Conservation (phyloP, 75 land plant genomes). For the Pinus albicaulis region DNA sequence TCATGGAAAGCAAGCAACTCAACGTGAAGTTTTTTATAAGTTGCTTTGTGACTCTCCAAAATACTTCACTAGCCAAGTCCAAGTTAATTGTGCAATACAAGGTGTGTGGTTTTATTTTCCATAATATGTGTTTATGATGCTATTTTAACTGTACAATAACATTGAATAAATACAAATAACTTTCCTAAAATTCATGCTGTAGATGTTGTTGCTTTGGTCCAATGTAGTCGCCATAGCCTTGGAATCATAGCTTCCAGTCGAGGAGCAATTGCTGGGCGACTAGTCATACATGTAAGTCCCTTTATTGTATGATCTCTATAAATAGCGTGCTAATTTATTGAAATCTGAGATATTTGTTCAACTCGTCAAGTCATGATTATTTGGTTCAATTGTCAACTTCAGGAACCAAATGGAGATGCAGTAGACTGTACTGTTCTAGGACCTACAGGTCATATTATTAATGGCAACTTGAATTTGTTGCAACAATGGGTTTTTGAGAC, state of each 20-base stretch:
- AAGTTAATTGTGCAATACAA: conserved; percentile 82
- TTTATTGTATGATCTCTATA: neutral
- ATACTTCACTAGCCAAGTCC: conserved; percentile 58
- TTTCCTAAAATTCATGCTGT: conserved; percentile 10
- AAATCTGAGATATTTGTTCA: neutral
- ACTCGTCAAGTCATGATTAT: neutral
- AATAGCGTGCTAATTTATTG: neutral
- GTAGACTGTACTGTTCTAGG: conserved; percentile 87
- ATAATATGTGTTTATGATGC: neutral
- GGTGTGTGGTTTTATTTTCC: conserved; percentile 27
- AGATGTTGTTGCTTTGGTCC: conserved; percentile 91
- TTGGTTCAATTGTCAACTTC: conserved; percentile 2
- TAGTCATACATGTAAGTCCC: conserved; percentile 58
- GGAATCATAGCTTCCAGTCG: conserved; percentile 93
- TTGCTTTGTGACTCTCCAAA: conserved; percentile 71
- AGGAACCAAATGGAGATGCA: conserved; percentile 73
- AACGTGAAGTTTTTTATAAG: conserved; percentile 86
- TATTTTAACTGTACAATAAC: neutral
- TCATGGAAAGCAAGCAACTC: conserved; percentile 78
- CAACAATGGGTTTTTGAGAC: conserved; percentile 59
- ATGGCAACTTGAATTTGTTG: conserved; percentile 67
- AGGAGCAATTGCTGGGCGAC: conserved; percentile 78
- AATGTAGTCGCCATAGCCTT: conserved; percentile 86
- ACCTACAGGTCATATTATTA: conserved; percentile 68
- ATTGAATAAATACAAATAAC: neutral